Evolutionary conservation across 306 rosid genomes (phyloP).

Genomic region (Rosa persica): DNA sequence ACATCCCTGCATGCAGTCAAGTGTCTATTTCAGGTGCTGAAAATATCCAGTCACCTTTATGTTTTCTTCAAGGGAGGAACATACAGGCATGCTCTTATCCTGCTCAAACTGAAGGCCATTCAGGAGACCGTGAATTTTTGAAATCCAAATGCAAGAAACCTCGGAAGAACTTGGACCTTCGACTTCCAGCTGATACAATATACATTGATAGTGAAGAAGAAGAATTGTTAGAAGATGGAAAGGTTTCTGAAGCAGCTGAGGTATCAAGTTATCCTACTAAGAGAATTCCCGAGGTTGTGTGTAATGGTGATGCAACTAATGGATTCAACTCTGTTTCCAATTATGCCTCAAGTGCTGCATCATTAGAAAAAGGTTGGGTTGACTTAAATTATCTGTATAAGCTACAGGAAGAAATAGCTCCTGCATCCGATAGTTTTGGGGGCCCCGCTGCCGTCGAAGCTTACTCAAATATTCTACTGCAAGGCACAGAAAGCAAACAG

Average conservation of each 20-base stretch:
- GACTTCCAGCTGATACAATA: constrained; percentile 65
- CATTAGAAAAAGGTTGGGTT: constrained; percentile 29
- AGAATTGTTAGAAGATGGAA: constrained; percentile 36
- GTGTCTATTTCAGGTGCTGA: constrained; percentile 34
- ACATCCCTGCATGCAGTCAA: constrained; percentile 31
- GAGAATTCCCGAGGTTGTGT: constrained; percentile 38
- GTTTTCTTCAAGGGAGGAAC: constrained; percentile 41
- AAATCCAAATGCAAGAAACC: constrained; percentile 49
- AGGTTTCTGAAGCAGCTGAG: constrained; percentile 30
- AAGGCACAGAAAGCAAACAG: constrained; percentile 27
- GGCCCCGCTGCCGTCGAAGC: constrained; percentile 17
- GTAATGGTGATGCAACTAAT: constrained; percentile 23
- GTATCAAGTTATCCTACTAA: constrained; percentile 36
- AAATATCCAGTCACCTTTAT: constrained; percentile 32
- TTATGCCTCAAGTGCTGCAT: constrained; percentile 12
- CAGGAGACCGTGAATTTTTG: constrained; percentile 25
- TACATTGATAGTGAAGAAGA: constrained; percentile 56
- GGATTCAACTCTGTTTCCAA: constrained; percentile 21
- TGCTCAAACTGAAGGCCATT: constrained; percentile 31
- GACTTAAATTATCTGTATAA: constrained; percentile 45
- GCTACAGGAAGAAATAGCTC: constrained; percentile 30
- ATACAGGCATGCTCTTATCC: constrained; percentile 28
- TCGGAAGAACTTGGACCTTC: constrained; percentile 72
- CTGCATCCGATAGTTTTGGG: constrained; percentile 20
- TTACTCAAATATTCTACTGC: constrained; percentile 13